Base-by-base conservation (phyloP, 2,329 filamentous ascomycete genomes). In the Pseudogymnoascus sp. region DNA sequence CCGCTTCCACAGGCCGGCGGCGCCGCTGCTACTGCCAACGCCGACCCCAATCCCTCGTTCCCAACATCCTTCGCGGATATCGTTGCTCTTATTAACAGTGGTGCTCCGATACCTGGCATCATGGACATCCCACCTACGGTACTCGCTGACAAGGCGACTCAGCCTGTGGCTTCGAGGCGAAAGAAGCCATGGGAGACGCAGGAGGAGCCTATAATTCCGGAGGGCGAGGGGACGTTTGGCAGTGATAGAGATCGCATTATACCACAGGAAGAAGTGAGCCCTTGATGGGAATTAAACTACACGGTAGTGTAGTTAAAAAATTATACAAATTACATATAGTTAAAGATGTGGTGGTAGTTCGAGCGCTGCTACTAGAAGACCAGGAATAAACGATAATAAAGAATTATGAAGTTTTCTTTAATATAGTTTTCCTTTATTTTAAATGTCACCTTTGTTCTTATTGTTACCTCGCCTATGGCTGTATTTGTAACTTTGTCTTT, bases 41-140 rank as follows among this genome's bases (percentile, higher is more conserved):
- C 36, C 40, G 35, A 62, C 61, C 62, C 61, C 35, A 65, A 57
- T 59, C 64, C 53, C 36, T 19, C 66, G 21, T 17, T 65, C 33
- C 59, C 64, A 36, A 60, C 62, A 13, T 62, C 86, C 1, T 96
- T 97, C 74, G 88, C 90, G 7, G 87, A 93, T 68, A 91, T 97
- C 66, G 87, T 96, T 63, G 88, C 91, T 70, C 83, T 96, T 63
- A 90, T 97, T 62, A 90, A 90, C 23, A 87, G 86, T 28, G 91
- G 91, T 62, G 86, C 91, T 69, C 87, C 90, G 0, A 88, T 97
- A 47, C 91, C 92, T 1, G 93, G 93, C 0, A 96, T 97, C 71
- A 87, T 87, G 69, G 85, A 96, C 67, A 93, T 97, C 62, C 91
- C 93, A 4, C 84, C 91, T 68, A 95, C 88, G 0, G 79, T 96